Evolutionary conservation across 331 rosid species (phyloP).

Genomic region (Arachis monticola): DNA sequence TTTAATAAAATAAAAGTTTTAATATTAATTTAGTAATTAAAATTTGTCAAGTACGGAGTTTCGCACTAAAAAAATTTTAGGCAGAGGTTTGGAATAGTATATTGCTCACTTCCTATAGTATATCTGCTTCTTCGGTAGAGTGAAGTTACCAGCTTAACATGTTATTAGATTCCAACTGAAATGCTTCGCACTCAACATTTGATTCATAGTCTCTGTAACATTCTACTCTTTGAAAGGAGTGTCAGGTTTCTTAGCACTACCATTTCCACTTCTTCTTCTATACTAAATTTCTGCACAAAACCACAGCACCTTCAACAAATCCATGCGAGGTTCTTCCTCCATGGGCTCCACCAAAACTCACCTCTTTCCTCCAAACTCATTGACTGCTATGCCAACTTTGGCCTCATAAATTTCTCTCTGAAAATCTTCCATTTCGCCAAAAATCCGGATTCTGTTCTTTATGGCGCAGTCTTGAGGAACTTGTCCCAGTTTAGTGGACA

Average conservation of each 20-base stretch:
- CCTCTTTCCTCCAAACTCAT: slow-evolving; percentile 63
- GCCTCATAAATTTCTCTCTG: slow-evolving; percentile 47
- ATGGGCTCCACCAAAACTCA: slow-evolving; percentile 72
- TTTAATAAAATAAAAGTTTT: no score
- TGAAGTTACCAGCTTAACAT: background rate
- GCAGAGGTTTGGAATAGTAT: no score
- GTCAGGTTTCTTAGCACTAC: slow-evolving; percentile 37
- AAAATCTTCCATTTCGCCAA: slow-evolving; percentile 50
- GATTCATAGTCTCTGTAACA: slow-evolving; percentile 13
- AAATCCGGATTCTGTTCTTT: slow-evolving; percentile 50
- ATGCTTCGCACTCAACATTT: slow-evolving; percentile 49
- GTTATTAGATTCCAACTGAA: slow-evolving; percentile 14
- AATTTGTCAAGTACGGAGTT: no score
- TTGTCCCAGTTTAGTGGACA: slow-evolving; percentile 47
- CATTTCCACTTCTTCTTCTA: slow-evolving; percentile 34
- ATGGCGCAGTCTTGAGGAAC: slow-evolving; percentile 49
- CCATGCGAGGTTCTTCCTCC: slow-evolving; percentile 74
- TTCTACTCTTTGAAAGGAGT: slow-evolving; percentile 53
- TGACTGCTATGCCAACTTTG: slow-evolving; percentile 60
- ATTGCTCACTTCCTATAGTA: no score
- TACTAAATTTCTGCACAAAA: slow-evolving; percentile 62
- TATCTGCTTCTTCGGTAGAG: background rate
- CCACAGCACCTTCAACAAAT: slow-evolving; percentile 64
- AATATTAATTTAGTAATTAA: no score
- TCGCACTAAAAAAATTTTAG: no score